Base-by-base conservation (phyloP, 257 asterid species). In the Henckelia pumila region DNA sequence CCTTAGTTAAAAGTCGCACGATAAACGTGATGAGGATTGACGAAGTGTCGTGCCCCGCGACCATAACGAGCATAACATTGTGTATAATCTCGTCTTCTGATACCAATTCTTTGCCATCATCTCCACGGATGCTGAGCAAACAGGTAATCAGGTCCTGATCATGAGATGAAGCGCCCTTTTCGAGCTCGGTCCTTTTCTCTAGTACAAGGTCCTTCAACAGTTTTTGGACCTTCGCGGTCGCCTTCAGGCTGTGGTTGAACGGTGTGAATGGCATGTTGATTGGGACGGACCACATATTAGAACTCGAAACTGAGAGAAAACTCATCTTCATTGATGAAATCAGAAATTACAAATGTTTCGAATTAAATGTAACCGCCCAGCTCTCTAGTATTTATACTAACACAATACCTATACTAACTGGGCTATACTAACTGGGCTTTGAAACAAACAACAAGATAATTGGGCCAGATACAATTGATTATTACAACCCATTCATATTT, bases 261-360 rank as follows among this genome's bases (percentile, higher is more conserved):
- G 84, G 83, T 2, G 85, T 86, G 68, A 88, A 83, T 2, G 95
- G 95, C 20, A 90, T 19, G 63, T 86, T 81, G 17, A 90, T 13
- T 0, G 95, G 95, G 57, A 88, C 50, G 1, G 95, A 78, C 94
- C 95, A 88, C n/a, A n/a, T n/a, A n/a, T n/a, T n/a, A n/a, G n/a
- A n/a, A n/a, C n/a, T n/a, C n/a, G n/a, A n/a, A n/a, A n/a, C n/a
- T n/a, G n/a, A n/a, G n/a, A n/a, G n/a, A n/a, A n/a, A n/a, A n/a
- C n/a, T n/a, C n/a, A n/a, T n/a, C n/a, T n/a, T n/a, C n/a, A n/a
- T n/a, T n/a, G n/a, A n/a, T n/a, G n/a, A n/a, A n/a, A n/a, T n/a
- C n/a, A n/a, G n/a, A n/a, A n/a, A n/a, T n/a, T n/a, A n/a, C n/a
- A n/a, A n/a, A n/a, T n/a, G n/a, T n/a, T n/a, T n/a, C n/a, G n/a